Base-by-base conservation (phyloP, 1,139 yeast species). In the Yamadazyma diddensiae region DNA sequence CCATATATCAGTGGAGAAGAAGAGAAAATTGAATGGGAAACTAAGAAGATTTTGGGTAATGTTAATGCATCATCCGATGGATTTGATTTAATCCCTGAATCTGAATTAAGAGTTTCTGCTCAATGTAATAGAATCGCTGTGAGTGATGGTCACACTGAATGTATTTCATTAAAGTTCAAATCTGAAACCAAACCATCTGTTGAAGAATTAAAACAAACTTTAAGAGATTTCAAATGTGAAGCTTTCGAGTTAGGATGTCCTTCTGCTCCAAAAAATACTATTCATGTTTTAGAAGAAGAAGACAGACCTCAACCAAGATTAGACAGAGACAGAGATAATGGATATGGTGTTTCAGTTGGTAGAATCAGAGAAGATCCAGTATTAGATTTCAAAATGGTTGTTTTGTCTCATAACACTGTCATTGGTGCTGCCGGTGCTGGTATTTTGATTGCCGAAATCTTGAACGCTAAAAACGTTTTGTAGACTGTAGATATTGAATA, bases 371-470 rank as follows among this genome's bases (percentile, higher is more conserved):
- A 79, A 47, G 98, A 92, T 56, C 87, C 95, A 12, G 87, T 92
- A 9, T 73, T 92, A 50, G 98, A 94, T 59, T 79, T 78, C 69
- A 94, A 92, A 68, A 92, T 92, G 90, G 96, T 92, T 37, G 94
- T 88, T 19, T 71, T 92, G 47, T 88, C 97, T 16, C 99, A 92
- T 64, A 92, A 92, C 71, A 92, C 99, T 37, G 77, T 92, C 50
- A 85, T 92, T 47, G 99, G 99, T 53, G 99, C 98, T 51, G 99
- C 99, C 19, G 99, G 99, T 54, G 85, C 97, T n/a, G 98, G 98
- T 59, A 73, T 92, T 41, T 78, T 92, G 59, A 92, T 94, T 60
- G 98, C 95, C 31, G 99, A 92, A 65, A 72, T 87, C 39, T 73
- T 92, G 50, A 65, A 75, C 42, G 92, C 92, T 35, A 87, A 83